These are phyloP conservation scores for Agroathelia rolfsii DNA, from an alignment of 1,284 basidiomycete genomes.

Conservation along the genomic window DNA sequence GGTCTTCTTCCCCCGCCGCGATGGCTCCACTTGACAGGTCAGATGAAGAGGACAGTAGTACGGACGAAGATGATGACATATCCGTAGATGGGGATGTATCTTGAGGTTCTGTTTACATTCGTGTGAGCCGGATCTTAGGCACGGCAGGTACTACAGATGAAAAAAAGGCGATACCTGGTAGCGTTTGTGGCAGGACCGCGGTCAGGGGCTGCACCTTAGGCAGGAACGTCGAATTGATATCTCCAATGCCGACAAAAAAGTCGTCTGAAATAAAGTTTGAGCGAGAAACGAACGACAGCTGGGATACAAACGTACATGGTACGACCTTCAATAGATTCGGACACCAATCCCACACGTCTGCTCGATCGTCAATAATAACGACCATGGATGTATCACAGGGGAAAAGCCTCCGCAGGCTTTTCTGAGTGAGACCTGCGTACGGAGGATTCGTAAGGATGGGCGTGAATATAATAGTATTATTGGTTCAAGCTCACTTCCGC, in stretches of 20 bases:
- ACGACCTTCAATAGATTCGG: conserved; percentile 95
- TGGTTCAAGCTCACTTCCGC: conserved; percentile 70
- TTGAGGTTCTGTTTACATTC: too few relatives aligned
- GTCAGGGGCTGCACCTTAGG: conserved; percentile 60
- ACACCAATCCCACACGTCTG: conserved; percentile 95
- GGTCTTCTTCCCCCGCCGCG: conserved; percentile 27
- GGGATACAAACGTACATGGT: conserved; percentile 60
- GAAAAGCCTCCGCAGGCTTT: conserved; percentile 85
- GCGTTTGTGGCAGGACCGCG: conserved; percentile 16
- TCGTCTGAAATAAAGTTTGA: conserved; percentile 51
- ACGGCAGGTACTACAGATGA: conserved; percentile 13
- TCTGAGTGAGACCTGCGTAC: conserved; percentile 71
- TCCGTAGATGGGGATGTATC: conserved; percentile 12
- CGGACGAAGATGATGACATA: conserved; percentile 6
- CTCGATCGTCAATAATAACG: conserved; percentile 96
- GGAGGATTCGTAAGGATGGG: conserved; percentile 7
- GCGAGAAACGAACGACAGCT: conserved; percentile 6
- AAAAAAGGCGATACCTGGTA: conserved; percentile 21
- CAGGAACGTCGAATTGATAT: conserved; percentile 92
- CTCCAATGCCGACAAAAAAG: conserved; percentile 97
- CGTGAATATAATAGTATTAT: conserved; percentile 4
- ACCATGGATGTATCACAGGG: conserved; percentile 98
- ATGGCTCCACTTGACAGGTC: conserved; percentile 14
- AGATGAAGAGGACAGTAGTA: conserved; percentile 10
- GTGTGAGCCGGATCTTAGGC: neutral